phyloP scores from a whole-genome alignment of 495 filamentous ascomycete species.

The Hyaloscypha variabilis region DNA sequence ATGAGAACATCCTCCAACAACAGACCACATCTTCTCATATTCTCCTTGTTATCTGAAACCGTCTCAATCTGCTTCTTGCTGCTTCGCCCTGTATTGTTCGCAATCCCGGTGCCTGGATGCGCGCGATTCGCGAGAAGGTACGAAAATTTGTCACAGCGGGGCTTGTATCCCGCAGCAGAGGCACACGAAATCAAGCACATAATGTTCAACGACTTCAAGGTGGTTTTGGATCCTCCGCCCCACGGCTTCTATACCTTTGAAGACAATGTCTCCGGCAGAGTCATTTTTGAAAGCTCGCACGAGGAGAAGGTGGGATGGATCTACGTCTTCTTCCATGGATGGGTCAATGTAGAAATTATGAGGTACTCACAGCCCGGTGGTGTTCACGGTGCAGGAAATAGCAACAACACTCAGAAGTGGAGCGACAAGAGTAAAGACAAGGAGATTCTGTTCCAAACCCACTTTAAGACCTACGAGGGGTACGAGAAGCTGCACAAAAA shows the following conservation, averaged over 20 bases:
- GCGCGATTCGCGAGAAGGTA: no score
- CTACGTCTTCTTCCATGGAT: conserved; percentile 5
- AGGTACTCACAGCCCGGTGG: background rate
- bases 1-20: no score
- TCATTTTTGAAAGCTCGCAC: conserved; percentile 6
- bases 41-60: no score
- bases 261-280: conserved; percentile 12
- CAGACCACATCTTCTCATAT: no score
- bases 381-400: background rate
- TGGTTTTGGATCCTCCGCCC: conserved; percentile 11
- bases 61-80: no score
- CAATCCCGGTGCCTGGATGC: no score
- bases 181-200: no score
- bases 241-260: conserved; percentile 13
- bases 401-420: background rate
- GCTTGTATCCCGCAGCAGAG: no score
- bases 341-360: background rate
- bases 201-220: background rate
- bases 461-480: background rate
- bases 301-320: background rate
- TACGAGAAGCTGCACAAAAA: background rate
- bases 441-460: conserved; percentile 6
- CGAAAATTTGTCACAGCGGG: no score
- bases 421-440: background rate
- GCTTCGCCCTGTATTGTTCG: no score